A percentile compares a stretch with the other conserved stretches of the same genome.
Conservation (phyloP, 108 stramenopile genomes). For the Parmales sp. region DNA sequence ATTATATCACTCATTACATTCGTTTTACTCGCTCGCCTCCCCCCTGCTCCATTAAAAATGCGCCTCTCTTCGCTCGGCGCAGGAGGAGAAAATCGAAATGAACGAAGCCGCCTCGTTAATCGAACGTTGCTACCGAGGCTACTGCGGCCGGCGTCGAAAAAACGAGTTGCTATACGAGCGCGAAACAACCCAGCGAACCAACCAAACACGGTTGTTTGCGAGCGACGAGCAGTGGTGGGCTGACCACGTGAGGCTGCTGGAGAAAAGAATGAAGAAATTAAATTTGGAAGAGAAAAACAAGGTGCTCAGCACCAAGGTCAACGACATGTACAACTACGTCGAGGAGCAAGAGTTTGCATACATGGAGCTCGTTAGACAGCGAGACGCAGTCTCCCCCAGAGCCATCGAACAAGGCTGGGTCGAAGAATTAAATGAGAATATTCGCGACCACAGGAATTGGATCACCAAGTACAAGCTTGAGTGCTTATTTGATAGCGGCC, state of each 20-base stretch:
- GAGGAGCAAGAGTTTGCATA: neutral
- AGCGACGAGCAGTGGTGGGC: neutral
- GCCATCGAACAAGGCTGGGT: slow-evolving; percentile 12
- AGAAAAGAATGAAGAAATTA: neutral
- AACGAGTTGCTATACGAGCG: slow-evolving; percentile 15
- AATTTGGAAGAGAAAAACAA: neutral
- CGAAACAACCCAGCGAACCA: neutral
- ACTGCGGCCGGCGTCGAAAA: neutral
- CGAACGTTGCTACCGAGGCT: slow-evolving; percentile 8
- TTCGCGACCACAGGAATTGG: slow-evolving; percentile 9
- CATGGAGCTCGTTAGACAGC: neutral
- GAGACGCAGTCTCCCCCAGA: neutral
- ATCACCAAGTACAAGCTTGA: slow-evolving; percentile 13
- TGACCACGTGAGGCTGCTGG: neutral
- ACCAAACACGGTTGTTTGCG: neutral
- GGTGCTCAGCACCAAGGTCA: neutral
- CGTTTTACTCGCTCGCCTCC: no score
- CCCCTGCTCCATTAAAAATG: no score
- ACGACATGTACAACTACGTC: slow-evolving; percentile 4
- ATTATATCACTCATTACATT: no score
- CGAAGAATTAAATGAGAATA: neutral
- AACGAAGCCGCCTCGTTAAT: neutral
- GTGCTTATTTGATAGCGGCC: slow-evolving; percentile 4
- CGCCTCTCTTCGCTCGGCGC: no score
- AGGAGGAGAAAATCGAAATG: neutral